Percentiles rank a stretch among this genome's conserved stretches.
These are phyloP conservation scores for Aspergillus proliferans DNA, from an alignment of 2,329 filamentous ascomycete genomes.

Conservation along the genomic window DNA sequence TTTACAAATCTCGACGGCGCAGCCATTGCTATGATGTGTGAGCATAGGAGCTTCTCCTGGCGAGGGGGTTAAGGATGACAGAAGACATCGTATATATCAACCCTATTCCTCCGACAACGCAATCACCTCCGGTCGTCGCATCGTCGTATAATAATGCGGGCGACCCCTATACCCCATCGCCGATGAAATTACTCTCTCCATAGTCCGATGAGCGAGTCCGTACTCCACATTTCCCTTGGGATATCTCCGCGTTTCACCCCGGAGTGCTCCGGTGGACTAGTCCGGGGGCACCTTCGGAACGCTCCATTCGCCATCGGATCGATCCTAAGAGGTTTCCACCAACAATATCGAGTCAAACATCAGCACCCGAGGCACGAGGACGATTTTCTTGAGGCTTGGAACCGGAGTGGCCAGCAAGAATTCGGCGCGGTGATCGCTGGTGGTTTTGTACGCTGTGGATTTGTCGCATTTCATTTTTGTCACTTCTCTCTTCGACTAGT, in stretches of 20 bases:
- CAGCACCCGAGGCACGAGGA: not conserved
- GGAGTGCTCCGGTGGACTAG: not conserved
- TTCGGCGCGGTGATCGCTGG: not conserved
- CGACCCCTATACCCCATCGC: too few species aligned
- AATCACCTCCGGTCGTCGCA: not conserved
- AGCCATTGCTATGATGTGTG: conserved; percentile 4
- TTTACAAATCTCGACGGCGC: conserved; percentile 10
- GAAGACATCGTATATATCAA: not conserved
- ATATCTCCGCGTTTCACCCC: not conserved
- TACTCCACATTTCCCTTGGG: not conserved
- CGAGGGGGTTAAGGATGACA: not conserved
- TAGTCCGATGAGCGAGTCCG: too few species aligned
- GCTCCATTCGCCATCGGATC: not conserved
- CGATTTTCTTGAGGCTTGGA: not conserved
- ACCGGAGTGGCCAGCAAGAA: not conserved
- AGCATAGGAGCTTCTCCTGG: too few species aligned
- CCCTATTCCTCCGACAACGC: not conserved
- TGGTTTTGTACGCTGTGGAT: not conserved
- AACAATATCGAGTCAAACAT: too few species aligned
- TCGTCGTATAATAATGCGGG: too few species aligned
- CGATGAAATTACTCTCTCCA: not conserved
- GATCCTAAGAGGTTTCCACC: too few species aligned
- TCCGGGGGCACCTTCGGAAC: not conserved
- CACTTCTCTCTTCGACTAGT: too few species aligned
- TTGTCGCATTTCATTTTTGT: not conserved